Percentiles rank a stretch among this genome's conserved stretches.
These are phyloP conservation scores for Cotoneaster glaucophyllus DNA, from an alignment of 306 rosid genomes.

Conservation along the genomic window DNA sequence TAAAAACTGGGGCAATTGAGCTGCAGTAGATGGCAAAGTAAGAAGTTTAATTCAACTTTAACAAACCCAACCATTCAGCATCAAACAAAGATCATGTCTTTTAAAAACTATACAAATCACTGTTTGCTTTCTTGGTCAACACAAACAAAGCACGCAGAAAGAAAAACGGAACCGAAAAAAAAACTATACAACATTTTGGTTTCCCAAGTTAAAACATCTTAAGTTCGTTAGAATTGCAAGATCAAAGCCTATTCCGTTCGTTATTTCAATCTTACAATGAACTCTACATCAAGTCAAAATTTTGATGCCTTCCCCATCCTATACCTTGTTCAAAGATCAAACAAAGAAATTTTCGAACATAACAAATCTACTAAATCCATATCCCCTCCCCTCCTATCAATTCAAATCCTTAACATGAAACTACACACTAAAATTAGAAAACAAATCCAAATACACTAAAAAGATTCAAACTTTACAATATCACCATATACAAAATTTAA, in stretches of 20 bases:
- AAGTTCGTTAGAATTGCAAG: background rate
- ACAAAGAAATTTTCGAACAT: background rate
- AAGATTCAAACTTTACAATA: background rate
- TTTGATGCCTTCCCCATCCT: slow-evolving; percentile 4
- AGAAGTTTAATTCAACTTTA: background rate
- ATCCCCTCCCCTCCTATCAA: slow-evolving; percentile 16
- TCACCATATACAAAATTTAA: background rate
- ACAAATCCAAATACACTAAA: slow-evolving; percentile 10
- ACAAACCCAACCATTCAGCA: background rate
- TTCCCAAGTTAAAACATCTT: background rate
- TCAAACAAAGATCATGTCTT: background rate
- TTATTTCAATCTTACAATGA: background rate
- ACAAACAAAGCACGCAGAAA: background rate
- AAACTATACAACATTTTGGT: background rate
- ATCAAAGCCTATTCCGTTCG: background rate
- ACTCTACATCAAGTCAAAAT: background rate
- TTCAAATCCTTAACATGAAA: slow-evolving; percentile 1
- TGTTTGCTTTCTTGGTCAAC: background rate
- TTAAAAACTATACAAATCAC: background rate
- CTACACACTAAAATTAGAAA: slow-evolving; percentile 2
- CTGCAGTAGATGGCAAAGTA: slow-evolving; percentile 25
- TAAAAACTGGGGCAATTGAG: slow-evolving; percentile 21
- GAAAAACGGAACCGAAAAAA: background rate
- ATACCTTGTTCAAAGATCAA: slow-evolving; percentile 9
- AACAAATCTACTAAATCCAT: slow-evolving; percentile 10